Conservation (phyloP, 2,329 filamentous ascomycete species). For the Albophoma yamanashiensis region DNA sequence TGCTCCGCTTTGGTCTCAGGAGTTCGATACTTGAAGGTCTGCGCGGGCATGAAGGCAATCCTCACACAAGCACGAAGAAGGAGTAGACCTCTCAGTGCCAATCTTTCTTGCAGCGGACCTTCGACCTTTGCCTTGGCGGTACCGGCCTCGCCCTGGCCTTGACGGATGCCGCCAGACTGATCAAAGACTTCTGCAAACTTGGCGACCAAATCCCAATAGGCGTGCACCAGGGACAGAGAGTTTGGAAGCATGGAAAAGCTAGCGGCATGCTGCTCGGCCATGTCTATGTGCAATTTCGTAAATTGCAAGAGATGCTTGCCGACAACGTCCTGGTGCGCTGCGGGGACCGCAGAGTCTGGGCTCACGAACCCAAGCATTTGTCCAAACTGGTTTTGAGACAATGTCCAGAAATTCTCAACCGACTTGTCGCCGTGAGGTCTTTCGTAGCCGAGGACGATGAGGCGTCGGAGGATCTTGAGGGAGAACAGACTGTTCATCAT, state of each 20-base stretch:
- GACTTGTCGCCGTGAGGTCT: conserved; percentile 68
- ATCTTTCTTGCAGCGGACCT: conserved; percentile 60
- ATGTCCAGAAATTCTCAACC: conserved; percentile 69
- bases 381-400: conserved; percentile 69
- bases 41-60: conserved; percentile 70
- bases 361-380: conserved; percentile 57
- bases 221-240: conserved; percentile 63
- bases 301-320: conserved; percentile 84
- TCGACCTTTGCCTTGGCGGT: conserved; percentile 40
- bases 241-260: conserved; percentile 77
- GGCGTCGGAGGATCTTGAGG: conserved; percentile 68
- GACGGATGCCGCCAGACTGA: conserved; percentile 45
- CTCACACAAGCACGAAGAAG: conserved; percentile 73
- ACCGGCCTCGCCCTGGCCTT: conserved; percentile 24
- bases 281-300: conserved; percentile 81
- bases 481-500: conserved; percentile 70
- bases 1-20: conserved; percentile 68
- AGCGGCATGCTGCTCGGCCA: conserved; percentile 68
- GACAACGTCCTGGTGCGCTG: conserved; percentile 49
- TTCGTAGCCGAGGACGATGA: conserved; percentile 75
- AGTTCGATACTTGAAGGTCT: conserved; percentile 76
- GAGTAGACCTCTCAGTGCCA: conserved; percentile 74
- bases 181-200: conserved; percentile 67
- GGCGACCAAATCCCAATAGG: conserved; percentile 77
- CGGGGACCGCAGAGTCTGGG: conserved; percentile 41